phyloP scores from a whole-genome alignment of 2,329 filamentous ascomycete genomes.

The Aspergillus pseudonomiae region DNA sequence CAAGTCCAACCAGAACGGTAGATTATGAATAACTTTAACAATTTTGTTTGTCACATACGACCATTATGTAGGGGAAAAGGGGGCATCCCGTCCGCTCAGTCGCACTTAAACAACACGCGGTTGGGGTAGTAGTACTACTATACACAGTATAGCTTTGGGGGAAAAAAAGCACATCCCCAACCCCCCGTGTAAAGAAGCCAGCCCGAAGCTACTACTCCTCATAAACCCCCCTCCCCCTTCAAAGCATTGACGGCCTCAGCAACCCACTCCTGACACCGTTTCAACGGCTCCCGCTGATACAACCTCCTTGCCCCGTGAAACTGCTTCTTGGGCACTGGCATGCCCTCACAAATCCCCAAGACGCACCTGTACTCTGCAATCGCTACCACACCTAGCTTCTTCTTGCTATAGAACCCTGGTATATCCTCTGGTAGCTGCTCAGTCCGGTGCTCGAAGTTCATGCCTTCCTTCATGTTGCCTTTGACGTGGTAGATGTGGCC shows the following conservation, averaged over 20 bases:
- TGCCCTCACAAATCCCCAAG: slow-evolving; percentile 21
- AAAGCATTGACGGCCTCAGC: slow-evolving; percentile 23
- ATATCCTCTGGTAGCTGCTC: slow-evolving; percentile 19
- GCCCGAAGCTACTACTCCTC: background rate
- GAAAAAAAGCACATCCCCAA: too few relatives aligned
- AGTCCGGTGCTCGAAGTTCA: slow-evolving; percentile 27
- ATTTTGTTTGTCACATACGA: background rate
- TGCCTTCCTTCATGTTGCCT: slow-evolving; percentile 36
- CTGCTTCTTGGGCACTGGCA: slow-evolving; percentile 34
- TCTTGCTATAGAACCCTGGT: background rate
- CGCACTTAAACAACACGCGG: too few relatives aligned
- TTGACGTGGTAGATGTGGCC: slow-evolving; percentile 32
- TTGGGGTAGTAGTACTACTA: too few relatives aligned
- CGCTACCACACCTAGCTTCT: background rate
- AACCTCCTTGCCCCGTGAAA: slow-evolving; percentile 31
- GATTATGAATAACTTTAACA: background rate
- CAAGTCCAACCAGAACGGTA: background rate
- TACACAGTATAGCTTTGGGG: too few relatives aligned
- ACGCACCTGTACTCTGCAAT: slow-evolving; percentile 22
- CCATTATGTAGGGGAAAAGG: background rate
- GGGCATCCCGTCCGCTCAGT: too few relatives aligned
- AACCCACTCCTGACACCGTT: slow-evolving; percentile 37
- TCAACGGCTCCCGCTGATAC: slow-evolving; percentile 25
- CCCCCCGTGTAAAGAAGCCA: background rate
- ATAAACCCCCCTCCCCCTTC: slow-evolving; percentile 7